These are phyloP conservation scores for Alternaria triticina DNA, from an alignment of 2,329 filamentous ascomycete genomes.

Conservation along the genomic window DNA sequence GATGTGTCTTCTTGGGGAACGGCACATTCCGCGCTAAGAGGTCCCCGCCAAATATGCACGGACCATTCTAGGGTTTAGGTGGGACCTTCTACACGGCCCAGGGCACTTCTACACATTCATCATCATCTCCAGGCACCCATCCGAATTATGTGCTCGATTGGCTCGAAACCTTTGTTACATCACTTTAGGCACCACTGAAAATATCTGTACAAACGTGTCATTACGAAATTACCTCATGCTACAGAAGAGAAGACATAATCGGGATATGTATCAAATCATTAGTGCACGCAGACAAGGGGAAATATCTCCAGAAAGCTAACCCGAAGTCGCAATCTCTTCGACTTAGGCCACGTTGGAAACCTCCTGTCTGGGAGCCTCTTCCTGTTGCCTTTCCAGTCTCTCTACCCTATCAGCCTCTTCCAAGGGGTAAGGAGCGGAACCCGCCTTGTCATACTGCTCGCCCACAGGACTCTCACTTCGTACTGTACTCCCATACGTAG, in stretches of 20 bases:
- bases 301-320: neutral
- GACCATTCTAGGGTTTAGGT: conserved; percentile 13
- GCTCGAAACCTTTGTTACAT: neutral
- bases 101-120: neutral
- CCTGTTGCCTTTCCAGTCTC: conserved; percentile 16
- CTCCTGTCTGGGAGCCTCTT: conserved; percentile 8
- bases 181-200: neutral
- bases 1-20: conserved; percentile 47
- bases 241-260: neutral
- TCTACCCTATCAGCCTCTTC: conserved; percentile 40
- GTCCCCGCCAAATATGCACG: conserved; percentile 31
- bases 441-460: conserved; percentile 31
- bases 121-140: conserved; percentile 17
- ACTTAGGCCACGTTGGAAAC: conserved; percentile 16
- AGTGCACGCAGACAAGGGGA: conserved; percentile 22
- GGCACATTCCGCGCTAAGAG: conserved; percentile 37
- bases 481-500: conserved; percentile 8
- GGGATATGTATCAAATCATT: conserved; percentile 17
- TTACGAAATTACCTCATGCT: neutral
- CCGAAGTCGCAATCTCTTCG: neutral
- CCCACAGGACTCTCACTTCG: conserved; percentile 31
- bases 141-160: neutral
- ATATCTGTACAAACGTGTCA: neutral
- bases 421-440: conserved; percentile 36
- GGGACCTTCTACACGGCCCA: conserved; percentile 4